Percentiles rank a stretch among this genome's conserved stretches.
These are phyloP conservation scores for Aspergillus asperescens DNA, from an alignment of 495 filamentous ascomycete genomes.

Conservation along the genomic window DNA sequence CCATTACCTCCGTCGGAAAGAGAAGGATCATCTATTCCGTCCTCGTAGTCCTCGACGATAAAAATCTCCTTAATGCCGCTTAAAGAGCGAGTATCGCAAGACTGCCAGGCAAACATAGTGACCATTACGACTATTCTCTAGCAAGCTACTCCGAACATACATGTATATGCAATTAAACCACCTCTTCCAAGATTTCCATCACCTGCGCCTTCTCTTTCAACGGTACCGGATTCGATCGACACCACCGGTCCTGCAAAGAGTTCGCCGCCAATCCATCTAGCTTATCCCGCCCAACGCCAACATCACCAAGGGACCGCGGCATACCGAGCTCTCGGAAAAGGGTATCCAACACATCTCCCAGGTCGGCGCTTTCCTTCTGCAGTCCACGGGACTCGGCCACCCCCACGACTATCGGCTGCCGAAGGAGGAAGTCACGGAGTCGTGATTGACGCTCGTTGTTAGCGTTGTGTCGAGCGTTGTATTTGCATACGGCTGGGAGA, in stretches of 20 bases:
- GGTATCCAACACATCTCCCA: conserved; percentile 51
- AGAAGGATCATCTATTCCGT: too few species aligned
- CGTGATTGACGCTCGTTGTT: conserved; percentile 43
- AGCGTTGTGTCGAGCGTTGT: conserved; percentile 47
- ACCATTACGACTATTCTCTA: too few species aligned
- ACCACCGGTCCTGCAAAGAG: conserved; percentile 50
- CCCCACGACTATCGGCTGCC: conserved; percentile 37
- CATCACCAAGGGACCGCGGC: conserved; percentile 51
- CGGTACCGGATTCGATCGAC: conserved; percentile 45
- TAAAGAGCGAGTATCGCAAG: too few species aligned
- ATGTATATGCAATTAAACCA: conserved; percentile 11
- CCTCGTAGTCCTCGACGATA: too few species aligned
- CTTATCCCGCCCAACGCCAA: conserved; percentile 49
- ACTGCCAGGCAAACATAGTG: too few species aligned
- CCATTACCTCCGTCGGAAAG: too few species aligned
- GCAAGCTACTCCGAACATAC: too few species aligned
- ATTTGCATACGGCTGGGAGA: conserved; percentile 56
- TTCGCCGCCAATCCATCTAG: conserved; percentile 47
- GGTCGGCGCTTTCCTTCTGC: conserved; percentile 33
- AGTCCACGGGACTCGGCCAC: conserved; percentile 37
- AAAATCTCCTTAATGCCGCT: too few species aligned
- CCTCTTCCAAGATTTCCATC: conserved; percentile 51
- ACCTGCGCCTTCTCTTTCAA: conserved; percentile 47
- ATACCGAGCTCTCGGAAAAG: conserved; percentile 52
- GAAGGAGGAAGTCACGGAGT: conserved; percentile 46